Percentiles rank a stretch among this genome's conserved stretches.
These are phyloP conservation scores for Chaetomium sp. DNA, from an alignment of 2,329 filamentous ascomycete genomes.

Conservation along the genomic window DNA sequence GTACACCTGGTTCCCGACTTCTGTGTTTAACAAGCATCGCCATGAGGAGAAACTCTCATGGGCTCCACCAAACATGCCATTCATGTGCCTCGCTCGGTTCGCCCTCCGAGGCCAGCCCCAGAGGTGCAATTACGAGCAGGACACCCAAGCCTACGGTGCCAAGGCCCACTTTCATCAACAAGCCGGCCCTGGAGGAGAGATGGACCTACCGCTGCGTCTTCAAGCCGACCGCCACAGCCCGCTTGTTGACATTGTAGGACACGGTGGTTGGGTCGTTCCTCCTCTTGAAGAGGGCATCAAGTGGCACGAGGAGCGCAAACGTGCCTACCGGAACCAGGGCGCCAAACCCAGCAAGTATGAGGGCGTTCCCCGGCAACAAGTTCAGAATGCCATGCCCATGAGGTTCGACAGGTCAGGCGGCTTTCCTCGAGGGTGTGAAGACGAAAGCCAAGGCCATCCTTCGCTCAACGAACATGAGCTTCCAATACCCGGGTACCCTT, in stretches of 20 bases:
- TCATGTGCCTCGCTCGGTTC: too few relatives aligned
- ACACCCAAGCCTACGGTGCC: conserved; percentile 9
- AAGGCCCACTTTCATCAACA: conserved; percentile 30
- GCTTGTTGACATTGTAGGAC: too few relatives aligned
- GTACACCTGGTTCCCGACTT: too few relatives aligned
- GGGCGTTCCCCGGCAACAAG: conserved; percentile 9
- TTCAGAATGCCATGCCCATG: conserved; percentile 21
- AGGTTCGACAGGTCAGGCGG: conserved; percentile 22
- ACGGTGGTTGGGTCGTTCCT: conserved; percentile 36
- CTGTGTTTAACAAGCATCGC: too few relatives aligned
- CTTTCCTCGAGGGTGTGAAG: conserved; percentile 95
- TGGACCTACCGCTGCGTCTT: conserved; percentile 8
- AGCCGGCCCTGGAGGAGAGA: not conserved
- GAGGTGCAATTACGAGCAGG: too few relatives aligned
- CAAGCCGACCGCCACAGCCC: not conserved
- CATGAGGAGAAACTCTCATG: too few relatives aligned
- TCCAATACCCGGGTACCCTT: conserved; percentile 96
- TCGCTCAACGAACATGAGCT: conserved; percentile 95
- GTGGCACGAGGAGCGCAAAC: conserved; percentile 17
- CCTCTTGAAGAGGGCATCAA: conserved; percentile 32
- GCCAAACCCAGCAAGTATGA: conserved; percentile 17
- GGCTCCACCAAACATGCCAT: too few relatives aligned
- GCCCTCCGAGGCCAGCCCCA: too few relatives aligned
- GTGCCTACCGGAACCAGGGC: conserved; percentile 20
- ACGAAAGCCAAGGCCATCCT: conserved; percentile 99